phyloP scores from a whole-genome alignment of 495 filamentous ascomycete genomes.

The Echria macrotheca region DNA sequence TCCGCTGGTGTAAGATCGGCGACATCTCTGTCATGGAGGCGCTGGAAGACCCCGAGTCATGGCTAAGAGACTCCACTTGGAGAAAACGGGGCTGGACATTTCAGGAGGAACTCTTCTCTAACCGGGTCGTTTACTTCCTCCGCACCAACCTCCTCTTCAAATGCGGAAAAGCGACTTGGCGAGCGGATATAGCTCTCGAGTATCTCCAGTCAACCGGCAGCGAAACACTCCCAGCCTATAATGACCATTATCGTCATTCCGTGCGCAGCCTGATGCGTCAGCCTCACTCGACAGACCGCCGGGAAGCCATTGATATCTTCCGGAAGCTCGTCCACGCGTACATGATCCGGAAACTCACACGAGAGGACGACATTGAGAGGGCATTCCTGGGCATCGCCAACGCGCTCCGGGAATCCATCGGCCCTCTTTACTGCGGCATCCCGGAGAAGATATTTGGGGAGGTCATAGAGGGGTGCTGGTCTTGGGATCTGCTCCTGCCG shows the following conservation, averaged over 20 bases:
- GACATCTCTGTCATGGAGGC: too few relatives aligned
- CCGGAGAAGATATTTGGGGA: constrained; percentile 1
- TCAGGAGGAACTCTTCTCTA: background rate
- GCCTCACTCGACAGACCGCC: background rate
- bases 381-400: background rate
- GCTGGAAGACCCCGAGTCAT: too few relatives aligned
- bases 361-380: background rate
- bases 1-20: too few relatives aligned
- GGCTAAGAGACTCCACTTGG: background rate
- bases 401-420: background rate
- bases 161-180: background rate
- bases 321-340: background rate
- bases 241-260: background rate
- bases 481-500: background rate
- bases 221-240: background rate
- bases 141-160: background rate
- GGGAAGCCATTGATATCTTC: background rate
- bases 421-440: background rate
- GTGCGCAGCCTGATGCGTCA: background rate
- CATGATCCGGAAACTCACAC: background rate
- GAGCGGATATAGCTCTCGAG: background rate
- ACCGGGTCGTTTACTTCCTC: background rate
- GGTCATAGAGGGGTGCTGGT: background rate
- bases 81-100: constrained; percentile 1
- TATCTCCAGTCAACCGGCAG: background rate